These are phyloP conservation scores for Fusarium tuaranense DNA, from an alignment of 2,329 filamentous ascomycete species.

Conservation along the genomic window DNA sequence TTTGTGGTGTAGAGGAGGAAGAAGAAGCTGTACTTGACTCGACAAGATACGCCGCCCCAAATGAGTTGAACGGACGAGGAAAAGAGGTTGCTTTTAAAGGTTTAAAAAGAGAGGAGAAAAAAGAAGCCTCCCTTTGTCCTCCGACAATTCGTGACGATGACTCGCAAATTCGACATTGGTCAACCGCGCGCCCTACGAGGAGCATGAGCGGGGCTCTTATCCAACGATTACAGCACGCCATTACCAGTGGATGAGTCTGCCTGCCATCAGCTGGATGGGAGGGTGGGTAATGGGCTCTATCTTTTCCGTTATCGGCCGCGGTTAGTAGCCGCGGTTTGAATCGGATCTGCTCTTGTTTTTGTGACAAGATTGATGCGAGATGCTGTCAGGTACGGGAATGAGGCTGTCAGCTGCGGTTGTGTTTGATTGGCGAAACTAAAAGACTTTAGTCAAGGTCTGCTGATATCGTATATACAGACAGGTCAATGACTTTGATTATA, in stretches of 20 bases:
- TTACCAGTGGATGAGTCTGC: constrained; percentile 15
- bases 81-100: background rate
- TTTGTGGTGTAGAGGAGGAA: background rate
- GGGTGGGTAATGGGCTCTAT: background rate
- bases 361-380: background rate
- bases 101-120: background rate
- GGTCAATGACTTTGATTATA: background rate
- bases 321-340: background rate
- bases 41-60: background rate
- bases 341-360: background rate
- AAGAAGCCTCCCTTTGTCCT: background rate
- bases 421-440: background rate
- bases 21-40: background rate
- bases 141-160: background rate
- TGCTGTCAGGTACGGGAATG: background rate
- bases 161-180: constrained; percentile 4
- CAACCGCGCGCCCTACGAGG: constrained; percentile 15
- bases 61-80: background rate
- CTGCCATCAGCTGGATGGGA: background rate
- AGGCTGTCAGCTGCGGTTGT: background rate
- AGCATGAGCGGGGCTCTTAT: constrained; percentile 20
- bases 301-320: constrained; percentile 36
- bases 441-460: background rate
- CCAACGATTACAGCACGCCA: constrained; percentile 34
- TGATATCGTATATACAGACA: background rate